A percentile compares a stretch with the other conserved stretches of the same genome.
Conservation (phyloP, 2,329 filamentous ascomycete species). For the Fusarium falciforme region DNA sequence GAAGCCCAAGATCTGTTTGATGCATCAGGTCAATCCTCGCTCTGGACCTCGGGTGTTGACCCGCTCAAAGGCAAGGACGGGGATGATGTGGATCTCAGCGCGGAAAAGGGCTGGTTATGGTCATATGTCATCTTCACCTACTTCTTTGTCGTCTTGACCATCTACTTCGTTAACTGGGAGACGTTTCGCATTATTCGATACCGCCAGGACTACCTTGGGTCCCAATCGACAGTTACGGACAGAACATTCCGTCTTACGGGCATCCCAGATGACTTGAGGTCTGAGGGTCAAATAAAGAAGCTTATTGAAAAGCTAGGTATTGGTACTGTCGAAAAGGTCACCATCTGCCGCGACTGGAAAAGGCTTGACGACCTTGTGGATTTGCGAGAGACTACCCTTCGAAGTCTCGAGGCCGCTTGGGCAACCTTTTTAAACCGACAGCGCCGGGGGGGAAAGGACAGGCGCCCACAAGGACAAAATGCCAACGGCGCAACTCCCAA, state of each 20-base stretch:
- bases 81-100: slow-evolving; percentile 49
- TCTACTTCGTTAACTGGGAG: slow-evolving; percentile 86
- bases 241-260: slow-evolving; percentile 92
- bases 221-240: slow-evolving; percentile 95
- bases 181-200: slow-evolving; percentile 87
- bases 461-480: background rate
- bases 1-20: slow-evolving; percentile 7
- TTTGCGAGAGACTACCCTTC: slow-evolving; percentile 72
- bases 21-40: slow-evolving; percentile 16
- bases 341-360: slow-evolving; percentile 87
- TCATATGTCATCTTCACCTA: slow-evolving; percentile 96
- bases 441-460: slow-evolving; percentile 17
- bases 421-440: slow-evolving; percentile 67
- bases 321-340: slow-evolving; percentile 89
- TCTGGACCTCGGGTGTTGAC: slow-evolving; percentile 30
- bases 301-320: slow-evolving; percentile 90
- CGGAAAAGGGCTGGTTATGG: slow-evolving; percentile 75
- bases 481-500: slow-evolving; percentile 28
- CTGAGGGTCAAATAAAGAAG: slow-evolving; percentile 84
- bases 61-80: slow-evolving; percentile 48
- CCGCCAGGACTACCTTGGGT: slow-evolving; percentile 90
- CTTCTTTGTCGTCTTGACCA: slow-evolving; percentile 83
- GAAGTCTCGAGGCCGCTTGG: slow-evolving; percentile 85
- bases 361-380: slow-evolving; percentile 81
- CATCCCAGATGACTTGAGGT: slow-evolving; percentile 81